Percentiles rank a stretch among this genome's conserved stretches.
Evolutionary conservation across 169 alveolate species (phyloP).

Genomic region (Plasmodium ovale): DNA sequence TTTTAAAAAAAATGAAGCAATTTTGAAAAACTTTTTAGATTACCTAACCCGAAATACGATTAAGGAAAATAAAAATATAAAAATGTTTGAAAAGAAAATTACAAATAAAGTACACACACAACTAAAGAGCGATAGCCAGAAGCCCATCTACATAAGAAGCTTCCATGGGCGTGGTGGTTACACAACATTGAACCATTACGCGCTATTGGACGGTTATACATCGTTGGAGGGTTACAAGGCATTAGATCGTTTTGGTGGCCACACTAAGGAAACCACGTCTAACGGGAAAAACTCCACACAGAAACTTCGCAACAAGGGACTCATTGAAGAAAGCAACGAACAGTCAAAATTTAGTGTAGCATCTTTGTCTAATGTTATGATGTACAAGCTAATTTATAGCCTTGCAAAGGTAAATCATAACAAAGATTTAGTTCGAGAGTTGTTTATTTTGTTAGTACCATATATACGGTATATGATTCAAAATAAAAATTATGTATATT

Average conservation of each 20-base stretch:
- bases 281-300: neutral
- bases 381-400: slow-evolving; percentile 49
- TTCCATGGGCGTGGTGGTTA: neutral
- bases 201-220: neutral
- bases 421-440: slow-evolving; percentile 10
- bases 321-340: neutral
- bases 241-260: too few species aligned
- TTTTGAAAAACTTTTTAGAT: neutral
- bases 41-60: slow-evolving; percentile 21
- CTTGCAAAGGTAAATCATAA: slow-evolving; percentile 34
- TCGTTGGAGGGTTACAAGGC: neutral
- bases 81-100: slow-evolving; percentile 22
- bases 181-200: neutral
- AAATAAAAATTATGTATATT: slow-evolving; percentile 33
- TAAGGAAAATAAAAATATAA: slow-evolving; percentile 29
- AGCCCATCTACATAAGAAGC: slow-evolving; percentile 27
- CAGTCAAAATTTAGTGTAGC: slow-evolving; percentile 5
- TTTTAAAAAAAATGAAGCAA: slow-evolving; percentile 18
- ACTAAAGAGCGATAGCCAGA: neutral
- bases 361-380: slow-evolving; percentile 52
- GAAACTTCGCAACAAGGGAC: neutral
- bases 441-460: slow-evolving; percentile 35
- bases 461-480: slow-evolving; percentile 37
- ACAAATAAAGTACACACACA: slow-evolving; percentile 2
- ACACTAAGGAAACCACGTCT: neutral